These are phyloP conservation scores for Macrolepiota albuminosa DNA, from an alignment of 768 basidiomycete species.

Conservation along the genomic window DNA sequence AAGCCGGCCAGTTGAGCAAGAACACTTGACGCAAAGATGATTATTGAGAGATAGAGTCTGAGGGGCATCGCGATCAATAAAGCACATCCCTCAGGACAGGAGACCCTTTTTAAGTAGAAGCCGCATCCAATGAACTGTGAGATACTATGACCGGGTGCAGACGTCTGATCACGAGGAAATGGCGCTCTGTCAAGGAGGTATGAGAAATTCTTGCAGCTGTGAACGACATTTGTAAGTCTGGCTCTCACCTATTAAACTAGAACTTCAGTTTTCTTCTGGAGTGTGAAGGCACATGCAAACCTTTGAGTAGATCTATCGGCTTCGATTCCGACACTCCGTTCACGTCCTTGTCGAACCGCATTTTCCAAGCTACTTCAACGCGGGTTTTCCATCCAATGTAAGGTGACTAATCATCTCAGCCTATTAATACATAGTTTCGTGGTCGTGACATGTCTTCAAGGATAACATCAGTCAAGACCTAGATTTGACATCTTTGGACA, in stretches of 20 bases:
- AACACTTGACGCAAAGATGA: background rate
- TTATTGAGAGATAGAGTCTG: background rate
- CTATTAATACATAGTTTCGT: background rate
- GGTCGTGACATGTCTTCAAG: background rate
- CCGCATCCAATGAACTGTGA: background rate
- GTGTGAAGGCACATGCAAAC: background rate
- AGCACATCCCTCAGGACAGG: conserved; percentile 9
- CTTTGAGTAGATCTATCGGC: background rate
- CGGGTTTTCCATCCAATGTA: background rate
- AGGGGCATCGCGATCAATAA: conserved; percentile 9
- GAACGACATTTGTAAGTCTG: background rate
- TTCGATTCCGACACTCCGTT: background rate
- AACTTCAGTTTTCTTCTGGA: background rate
- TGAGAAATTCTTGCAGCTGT: background rate
- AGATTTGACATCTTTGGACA: too few relatives aligned
- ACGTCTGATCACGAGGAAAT: conserved; percentile 3
- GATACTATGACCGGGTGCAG: conserved; percentile 3
- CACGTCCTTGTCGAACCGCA: background rate
- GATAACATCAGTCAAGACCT: background rate
- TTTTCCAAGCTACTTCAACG: background rate
- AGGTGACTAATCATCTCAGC: background rate
- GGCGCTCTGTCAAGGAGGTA: background rate
- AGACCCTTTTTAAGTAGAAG: background rate
- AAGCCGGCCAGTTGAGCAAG: conserved; percentile 14
- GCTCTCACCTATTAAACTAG: background rate